phyloP scores from a whole-genome alignment of 306 rosid species.

The Quercus alba region DNA sequence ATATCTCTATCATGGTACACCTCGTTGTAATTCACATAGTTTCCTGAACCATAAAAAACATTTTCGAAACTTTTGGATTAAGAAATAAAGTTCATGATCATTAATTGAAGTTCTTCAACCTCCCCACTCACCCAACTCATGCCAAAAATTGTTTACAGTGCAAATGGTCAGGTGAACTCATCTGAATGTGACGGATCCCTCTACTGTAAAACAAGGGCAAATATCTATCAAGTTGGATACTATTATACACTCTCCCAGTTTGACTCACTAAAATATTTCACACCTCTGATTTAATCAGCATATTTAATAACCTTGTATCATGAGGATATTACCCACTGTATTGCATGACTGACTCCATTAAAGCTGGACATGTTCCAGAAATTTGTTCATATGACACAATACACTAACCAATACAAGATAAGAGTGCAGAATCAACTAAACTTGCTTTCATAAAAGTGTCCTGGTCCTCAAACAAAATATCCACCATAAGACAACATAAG shows the following conservation, averaged over 20 bases:
- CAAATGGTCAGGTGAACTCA: neutral
- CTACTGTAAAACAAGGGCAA: neutral
- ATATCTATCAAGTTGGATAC: neutral
- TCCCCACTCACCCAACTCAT: conserved; percentile 8
- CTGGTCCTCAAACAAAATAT: too few relatives aligned
- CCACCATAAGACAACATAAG: too few relatives aligned
- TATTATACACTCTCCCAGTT: neutral
- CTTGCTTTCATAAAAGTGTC: too few relatives aligned
- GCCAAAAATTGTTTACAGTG: neutral
- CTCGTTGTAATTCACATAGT: conserved; percentile 29
- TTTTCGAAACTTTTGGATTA: conserved; percentile 9
- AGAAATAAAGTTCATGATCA: conserved; percentile 1
- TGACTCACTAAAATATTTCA: too few relatives aligned
- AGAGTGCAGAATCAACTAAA: too few relatives aligned
- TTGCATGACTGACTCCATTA: too few relatives aligned
- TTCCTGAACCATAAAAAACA: conserved; percentile 39
- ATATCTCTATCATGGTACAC: conserved; percentile 65
- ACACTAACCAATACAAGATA: too few relatives aligned
- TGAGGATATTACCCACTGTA: too few relatives aligned
- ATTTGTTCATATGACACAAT: too few relatives aligned
- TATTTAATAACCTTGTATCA: too few relatives aligned
- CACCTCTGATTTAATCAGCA: too few relatives aligned
- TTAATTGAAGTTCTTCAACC: conserved; percentile 14
- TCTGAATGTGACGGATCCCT: neutral
- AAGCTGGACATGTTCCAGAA: too few relatives aligned